Conservation (phyloP, 2,329 filamentous ascomycete genomes). For the Cladophialophora exuberans region DNA sequence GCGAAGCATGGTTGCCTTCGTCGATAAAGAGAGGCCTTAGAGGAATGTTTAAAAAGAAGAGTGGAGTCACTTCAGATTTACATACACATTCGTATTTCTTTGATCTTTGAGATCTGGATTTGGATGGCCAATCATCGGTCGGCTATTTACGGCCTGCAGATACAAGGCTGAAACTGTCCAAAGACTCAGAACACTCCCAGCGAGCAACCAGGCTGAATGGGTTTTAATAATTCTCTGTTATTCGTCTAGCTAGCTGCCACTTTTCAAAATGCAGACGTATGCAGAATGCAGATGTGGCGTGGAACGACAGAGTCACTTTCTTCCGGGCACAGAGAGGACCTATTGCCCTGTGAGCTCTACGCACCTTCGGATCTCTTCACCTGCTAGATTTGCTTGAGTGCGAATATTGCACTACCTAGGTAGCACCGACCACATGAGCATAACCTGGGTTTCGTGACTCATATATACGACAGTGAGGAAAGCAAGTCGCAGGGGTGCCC, state of each 20-base stretch:
- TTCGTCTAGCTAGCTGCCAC: slow-evolving; percentile 31
- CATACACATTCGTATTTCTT: no score
- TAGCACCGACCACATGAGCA: slow-evolving; percentile 18
- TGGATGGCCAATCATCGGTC: slow-evolving; percentile 11
- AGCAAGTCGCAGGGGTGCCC: slow-evolving; percentile 16
- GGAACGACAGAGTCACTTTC: slow-evolving; percentile 22
- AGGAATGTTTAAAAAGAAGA: no score
- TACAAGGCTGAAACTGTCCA: background rate
- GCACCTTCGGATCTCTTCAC: slow-evolving; percentile 19
- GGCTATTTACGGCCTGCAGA: background rate
- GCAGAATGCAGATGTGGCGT: slow-evolving; percentile 23
- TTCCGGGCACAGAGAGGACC: slow-evolving; percentile 23
- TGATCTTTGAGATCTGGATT: no score
- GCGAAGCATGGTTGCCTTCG: no score
- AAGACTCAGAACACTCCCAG: background rate
- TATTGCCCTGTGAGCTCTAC: slow-evolving; percentile 24
- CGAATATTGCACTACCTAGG: slow-evolving; percentile 18
- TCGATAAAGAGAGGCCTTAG: no score
- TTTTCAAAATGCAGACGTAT: slow-evolving; percentile 26
- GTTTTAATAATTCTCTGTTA: slow-evolving; percentile 22
- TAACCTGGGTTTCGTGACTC: slow-evolving; percentile 22
- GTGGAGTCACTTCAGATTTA: no score
- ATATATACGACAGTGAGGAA: slow-evolving; percentile 24
- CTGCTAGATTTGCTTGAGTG: slow-evolving; percentile 23
- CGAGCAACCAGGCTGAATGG: background rate